Evolutionary conservation across 2,329 filamentous ascomycete genomes (phyloP).

Genomic region (Fusarium abutilonis): DNA sequence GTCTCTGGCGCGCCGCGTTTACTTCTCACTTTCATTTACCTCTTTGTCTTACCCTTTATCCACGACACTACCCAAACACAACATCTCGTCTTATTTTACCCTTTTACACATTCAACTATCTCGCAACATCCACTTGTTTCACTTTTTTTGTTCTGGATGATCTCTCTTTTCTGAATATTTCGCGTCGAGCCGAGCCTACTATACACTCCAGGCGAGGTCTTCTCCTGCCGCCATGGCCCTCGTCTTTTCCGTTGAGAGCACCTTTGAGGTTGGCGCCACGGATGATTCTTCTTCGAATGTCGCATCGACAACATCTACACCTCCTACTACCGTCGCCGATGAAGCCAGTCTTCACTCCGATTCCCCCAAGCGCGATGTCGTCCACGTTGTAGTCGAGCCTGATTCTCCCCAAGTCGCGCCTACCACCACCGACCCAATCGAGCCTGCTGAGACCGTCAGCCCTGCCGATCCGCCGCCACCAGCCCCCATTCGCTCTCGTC

Average conservation of each 20-base stretch:
- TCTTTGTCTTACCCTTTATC: neutral
- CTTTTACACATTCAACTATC: conserved; percentile 1
- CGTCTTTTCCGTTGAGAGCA: conserved; percentile 48
- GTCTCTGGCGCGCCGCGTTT: conserved; percentile 40
- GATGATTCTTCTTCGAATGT: conserved; percentile 59
- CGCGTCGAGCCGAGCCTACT: conserved; percentile 33
- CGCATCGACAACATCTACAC: conserved; percentile 69
- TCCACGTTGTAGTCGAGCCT: conserved; percentile 46
- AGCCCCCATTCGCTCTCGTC: conserved; percentile 56
- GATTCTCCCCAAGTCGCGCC: conserved; percentile 44
- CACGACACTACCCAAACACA: conserved; percentile 7
- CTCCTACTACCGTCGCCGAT: conserved; percentile 73
- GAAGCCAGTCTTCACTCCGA: conserved; percentile 65
- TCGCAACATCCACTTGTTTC: neutral
- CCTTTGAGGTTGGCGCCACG: conserved; percentile 42
- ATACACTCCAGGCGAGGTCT: conserved; percentile 13
- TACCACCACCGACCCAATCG: conserved; percentile 15
- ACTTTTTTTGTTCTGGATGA: conserved; percentile 17
- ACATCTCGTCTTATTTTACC: conserved; percentile 4
- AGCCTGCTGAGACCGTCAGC: conserved; percentile 23
- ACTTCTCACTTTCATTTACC: conserved; percentile 30
- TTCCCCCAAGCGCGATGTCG: conserved; percentile 52
- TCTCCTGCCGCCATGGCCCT: conserved; percentile 46
- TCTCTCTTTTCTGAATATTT: conserved; percentile 23
- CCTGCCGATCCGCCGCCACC: conserved; percentile 31